Conservation (phyloP, 768 basidiomycete genomes). For the Naganishia randhawae region DNA sequence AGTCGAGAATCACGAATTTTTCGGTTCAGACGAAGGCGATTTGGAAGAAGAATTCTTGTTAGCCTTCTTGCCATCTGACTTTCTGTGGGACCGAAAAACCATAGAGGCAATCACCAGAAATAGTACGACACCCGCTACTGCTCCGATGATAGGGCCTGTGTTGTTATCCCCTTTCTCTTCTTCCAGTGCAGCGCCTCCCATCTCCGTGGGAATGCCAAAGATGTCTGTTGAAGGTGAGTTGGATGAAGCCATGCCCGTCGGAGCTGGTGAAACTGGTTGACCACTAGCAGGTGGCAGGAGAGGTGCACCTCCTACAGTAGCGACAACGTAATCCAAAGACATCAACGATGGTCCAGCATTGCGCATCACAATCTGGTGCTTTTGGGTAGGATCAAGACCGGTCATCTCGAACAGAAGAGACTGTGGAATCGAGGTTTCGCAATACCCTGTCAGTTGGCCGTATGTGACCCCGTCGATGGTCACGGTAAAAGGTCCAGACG, state of each 20-base stretch:
- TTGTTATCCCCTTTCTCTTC: conserved; percentile 1
- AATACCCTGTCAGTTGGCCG: background rate
- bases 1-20: background rate
- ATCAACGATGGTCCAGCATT: conserved; percentile 10
- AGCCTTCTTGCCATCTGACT: conserved; percentile 7
- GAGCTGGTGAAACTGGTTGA: background rate
- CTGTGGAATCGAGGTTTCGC: conserved; percentile 7
- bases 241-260: background rate
- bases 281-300: background rate
- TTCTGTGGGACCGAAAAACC: conserved; percentile 2
- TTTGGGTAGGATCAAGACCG: conserved; percentile 2
- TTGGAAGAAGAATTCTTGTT: conserved; percentile 6
- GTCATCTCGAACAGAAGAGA: background rate
- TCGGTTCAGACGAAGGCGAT: background rate
- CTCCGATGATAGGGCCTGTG: conserved; percentile 4
- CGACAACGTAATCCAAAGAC: conserved; percentile 8
- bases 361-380: conserved; percentile 9
- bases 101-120: conserved; percentile 10
- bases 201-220: background rate
- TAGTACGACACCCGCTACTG: conserved; percentile 16
- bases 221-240: background rate
- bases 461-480: conserved; percentile 3
- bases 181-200: background rate
- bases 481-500: background rate
- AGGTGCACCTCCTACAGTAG: background rate